Percentiles rank a stretch among this genome's conserved stretches.
Conservation (phyloP, 2,329 filamentous ascomycete species). For the Trichoderma hamatum region DNA sequence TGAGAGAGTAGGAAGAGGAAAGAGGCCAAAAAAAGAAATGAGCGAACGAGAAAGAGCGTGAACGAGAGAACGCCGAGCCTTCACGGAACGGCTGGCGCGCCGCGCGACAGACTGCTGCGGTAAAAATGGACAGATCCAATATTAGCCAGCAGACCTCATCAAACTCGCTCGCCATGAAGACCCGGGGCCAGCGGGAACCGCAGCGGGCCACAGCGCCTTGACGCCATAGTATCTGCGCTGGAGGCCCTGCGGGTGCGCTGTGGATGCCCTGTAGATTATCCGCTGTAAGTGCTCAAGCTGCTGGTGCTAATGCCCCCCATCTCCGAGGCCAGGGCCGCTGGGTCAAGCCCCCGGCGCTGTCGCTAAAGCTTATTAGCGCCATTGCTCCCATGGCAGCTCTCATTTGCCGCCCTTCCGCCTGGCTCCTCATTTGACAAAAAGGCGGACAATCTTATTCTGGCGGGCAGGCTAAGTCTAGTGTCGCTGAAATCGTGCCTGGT, state of each 20-base stretch:
- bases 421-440: constrained; percentile 12
- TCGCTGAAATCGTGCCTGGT: background rate
- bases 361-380: constrained; percentile 21
- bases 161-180: constrained; percentile 3
- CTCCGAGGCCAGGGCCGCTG: background rate
- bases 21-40: background rate
- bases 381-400: constrained; percentile 8
- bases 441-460: constrained; percentile 20
- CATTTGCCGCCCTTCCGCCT: constrained; percentile 13
- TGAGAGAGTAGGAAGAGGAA: background rate
- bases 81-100: constrained; percentile 4
- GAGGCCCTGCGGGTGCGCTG: background rate
- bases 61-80: constrained; percentile 3
- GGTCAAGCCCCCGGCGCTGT: background rate
- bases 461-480: constrained; percentile 16
- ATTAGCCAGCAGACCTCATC: background rate
- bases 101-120: background rate
- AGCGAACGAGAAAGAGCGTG: constrained; percentile 4
- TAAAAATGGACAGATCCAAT: constrained; percentile 1
- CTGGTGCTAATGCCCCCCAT: background rate
- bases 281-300: background rate
- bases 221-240: background rate
- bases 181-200: background rate
- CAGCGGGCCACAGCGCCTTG: constrained; percentile 2
- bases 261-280: constrained; percentile 12